These are phyloP conservation scores for Mesostigma viride DNA, from an alignment of 139 green algal species.

Conservation along the genomic window DNA sequence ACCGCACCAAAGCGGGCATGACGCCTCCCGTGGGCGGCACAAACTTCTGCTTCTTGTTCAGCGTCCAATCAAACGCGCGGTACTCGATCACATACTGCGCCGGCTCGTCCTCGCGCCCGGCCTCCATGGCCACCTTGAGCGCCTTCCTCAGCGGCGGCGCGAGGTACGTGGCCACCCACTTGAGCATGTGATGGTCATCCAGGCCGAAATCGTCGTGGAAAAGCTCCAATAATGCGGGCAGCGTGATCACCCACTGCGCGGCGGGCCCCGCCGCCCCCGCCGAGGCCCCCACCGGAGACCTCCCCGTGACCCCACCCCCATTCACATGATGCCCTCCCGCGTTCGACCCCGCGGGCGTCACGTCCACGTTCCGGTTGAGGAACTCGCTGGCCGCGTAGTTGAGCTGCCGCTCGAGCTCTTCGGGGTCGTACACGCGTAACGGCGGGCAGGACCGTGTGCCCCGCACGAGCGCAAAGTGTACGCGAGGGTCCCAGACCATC, in stretches of 20 bases:
- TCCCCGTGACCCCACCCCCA: too few species aligned
- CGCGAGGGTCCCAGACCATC: slow-evolving; percentile 33
- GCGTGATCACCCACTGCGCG: too few species aligned
- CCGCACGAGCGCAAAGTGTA: slow-evolving; percentile 35
- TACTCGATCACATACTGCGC: slow-evolving; percentile 11
- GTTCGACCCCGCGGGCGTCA: too few species aligned
- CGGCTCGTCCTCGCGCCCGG: too few species aligned
- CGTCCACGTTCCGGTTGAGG: slow-evolving; percentile 9
- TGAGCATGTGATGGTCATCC: slow-evolving; percentile 17
- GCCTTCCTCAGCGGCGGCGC: neutral
- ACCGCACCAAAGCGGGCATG: too few species aligned
- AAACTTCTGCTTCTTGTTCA: slow-evolving; percentile 28
- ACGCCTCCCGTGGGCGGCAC: too few species aligned
- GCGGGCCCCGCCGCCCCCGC: too few species aligned
- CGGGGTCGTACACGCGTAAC: slow-evolving; percentile 16
- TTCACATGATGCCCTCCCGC: too few species aligned
- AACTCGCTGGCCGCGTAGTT: slow-evolving; percentile 6
- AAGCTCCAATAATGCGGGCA: too few species aligned
- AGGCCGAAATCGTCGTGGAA: slow-evolving; percentile 33
- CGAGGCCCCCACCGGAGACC: too few species aligned
- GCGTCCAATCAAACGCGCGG: slow-evolving; percentile 15
- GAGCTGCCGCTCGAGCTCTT: slow-evolving; percentile 4
- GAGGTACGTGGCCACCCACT: slow-evolving; percentile 18
- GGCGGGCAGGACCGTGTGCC: slow-evolving; percentile 27
- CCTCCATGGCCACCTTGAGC: slow-evolving; percentile 8